A percentile compares a stretch with the other conserved stretches of the same genome.
Evolutionary conservation across 306 rosid species (phyloP).

Genomic region (Potentilla sterilis): DNA sequence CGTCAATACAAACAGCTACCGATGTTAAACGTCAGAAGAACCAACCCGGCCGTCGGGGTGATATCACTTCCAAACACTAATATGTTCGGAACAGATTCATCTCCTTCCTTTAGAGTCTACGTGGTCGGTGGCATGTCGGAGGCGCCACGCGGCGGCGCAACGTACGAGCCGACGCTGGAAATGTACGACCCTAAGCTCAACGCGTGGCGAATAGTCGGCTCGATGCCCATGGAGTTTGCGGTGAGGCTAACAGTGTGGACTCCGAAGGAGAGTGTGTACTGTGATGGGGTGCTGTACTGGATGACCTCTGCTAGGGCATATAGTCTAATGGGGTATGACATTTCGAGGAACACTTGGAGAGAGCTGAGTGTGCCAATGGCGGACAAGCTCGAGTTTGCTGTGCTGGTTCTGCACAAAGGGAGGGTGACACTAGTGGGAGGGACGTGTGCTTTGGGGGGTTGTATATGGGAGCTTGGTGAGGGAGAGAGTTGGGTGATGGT

Average conservation of each 20-base stretch:
- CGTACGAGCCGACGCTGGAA: constrained; percentile 51
- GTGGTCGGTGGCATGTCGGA: constrained; percentile 73
- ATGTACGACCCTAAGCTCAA: constrained; percentile 51
- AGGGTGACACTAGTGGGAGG: constrained; percentile 56
- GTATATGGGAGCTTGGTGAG: constrained; percentile 58
- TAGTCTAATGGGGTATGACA: constrained; percentile 50
- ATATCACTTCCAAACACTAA: neutral
- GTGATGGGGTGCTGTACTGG: constrained; percentile 57
- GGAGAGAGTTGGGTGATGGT: constrained; percentile 48
- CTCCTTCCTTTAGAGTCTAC: constrained; percentile 40
- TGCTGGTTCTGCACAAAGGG: constrained; percentile 44
- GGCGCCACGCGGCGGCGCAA: constrained; percentile 33
- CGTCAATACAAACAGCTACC: constrained; percentile 53
- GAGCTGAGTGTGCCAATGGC: constrained; percentile 66
- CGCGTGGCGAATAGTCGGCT: constrained; percentile 49
- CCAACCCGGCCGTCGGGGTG: constrained; percentile 69
- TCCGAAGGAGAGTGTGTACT: constrained; percentile 54
- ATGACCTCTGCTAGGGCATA: constrained; percentile 71
- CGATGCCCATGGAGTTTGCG: constrained; percentile 55
- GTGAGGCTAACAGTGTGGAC: constrained; percentile 86
- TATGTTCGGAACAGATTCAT: neutral
- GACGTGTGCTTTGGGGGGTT: constrained; percentile 34
- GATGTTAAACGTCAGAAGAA: constrained; percentile 40
- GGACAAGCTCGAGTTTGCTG: constrained; percentile 62
- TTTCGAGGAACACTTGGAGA: constrained; percentile 42